A percentile compares a stretch with the other conserved stretches of the same genome.
Evolutionary conservation across 768 basidiomycete species (phyloP).

Genomic region (Naganishia friedmannii): DNA sequence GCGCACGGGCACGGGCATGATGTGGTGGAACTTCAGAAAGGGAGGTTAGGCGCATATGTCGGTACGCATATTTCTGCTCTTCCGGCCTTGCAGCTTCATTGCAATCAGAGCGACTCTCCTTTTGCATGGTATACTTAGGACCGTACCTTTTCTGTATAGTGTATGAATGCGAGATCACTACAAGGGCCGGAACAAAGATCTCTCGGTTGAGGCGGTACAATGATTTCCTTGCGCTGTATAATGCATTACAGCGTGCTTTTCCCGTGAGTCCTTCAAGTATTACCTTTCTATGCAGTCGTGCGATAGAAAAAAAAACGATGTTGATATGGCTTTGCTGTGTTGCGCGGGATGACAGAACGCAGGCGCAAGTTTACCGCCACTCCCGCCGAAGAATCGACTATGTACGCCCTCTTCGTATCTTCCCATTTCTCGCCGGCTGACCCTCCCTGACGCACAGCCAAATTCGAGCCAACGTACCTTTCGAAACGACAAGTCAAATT

Average conservation of each 20-base stretch:
- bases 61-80: constrained; percentile 36
- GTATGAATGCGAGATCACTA: constrained; percentile 44
- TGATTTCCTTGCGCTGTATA: constrained; percentile 42
- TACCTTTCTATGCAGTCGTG: not conserved
- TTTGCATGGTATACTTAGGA: too few species aligned
- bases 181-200: constrained; percentile 35
- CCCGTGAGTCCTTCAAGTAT: constrained; percentile 29
- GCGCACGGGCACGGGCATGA: not conserved
- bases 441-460: constrained; percentile 33
- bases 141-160: constrained; percentile 32
- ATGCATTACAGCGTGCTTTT: constrained; percentile 35
- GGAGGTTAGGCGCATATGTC: constrained; percentile 46
- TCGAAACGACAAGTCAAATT: constrained; percentile 43
- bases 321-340: not conserved
- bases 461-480: constrained; percentile 44
- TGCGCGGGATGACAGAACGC: not conserved
- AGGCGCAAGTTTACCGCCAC: constrained; percentile 37
- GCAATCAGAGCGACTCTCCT: too few species aligned
- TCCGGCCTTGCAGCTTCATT: too few species aligned
- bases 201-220: constrained; percentile 40
- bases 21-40: constrained; percentile 34
- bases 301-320: not conserved
- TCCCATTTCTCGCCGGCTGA: not conserved
- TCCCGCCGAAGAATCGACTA: constrained; percentile 48
- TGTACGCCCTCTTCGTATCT: constrained; percentile 27